Conservation (phyloP, 2,329 filamentous ascomycete genomes). For the Verticillium alfalfae region DNA sequence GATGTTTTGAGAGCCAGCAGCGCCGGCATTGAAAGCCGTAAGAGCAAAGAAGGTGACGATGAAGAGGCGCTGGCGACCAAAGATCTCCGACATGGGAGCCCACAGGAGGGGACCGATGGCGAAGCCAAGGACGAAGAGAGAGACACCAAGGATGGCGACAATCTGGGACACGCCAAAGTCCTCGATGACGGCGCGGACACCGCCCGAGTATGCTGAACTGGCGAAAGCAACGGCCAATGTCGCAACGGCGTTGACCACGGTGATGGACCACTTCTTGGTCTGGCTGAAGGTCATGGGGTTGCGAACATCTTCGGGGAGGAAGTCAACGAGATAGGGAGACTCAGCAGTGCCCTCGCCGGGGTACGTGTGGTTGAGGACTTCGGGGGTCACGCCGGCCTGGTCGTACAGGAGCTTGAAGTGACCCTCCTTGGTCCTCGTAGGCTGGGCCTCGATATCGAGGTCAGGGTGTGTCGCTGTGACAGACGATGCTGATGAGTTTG, state of each 20-base stretch:
- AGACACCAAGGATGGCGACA: slow-evolving; percentile 56
- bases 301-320: slow-evolving; percentile 59
- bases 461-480: slow-evolving; percentile 22
- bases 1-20: slow-evolving; percentile 52
- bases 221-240: slow-evolving; percentile 66
- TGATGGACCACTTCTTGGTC: slow-evolving; percentile 60
- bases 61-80: slow-evolving; percentile 55
- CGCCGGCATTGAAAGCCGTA: slow-evolving; percentile 56
- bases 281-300: slow-evolving; percentile 58
- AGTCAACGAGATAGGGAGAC: slow-evolving; percentile 64
- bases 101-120: slow-evolving; percentile 58
- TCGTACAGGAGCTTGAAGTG: slow-evolving; percentile 40
- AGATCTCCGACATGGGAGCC: slow-evolving; percentile 62
- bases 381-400: slow-evolving; percentile 51
- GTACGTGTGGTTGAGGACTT: slow-evolving; percentile 51
- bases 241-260: slow-evolving; percentile 56
- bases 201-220: slow-evolving; percentile 62
- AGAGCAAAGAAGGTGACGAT: slow-evolving; percentile 52
- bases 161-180: slow-evolving; percentile 48
- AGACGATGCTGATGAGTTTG: slow-evolving; percentile 20
- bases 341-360: slow-evolving; percentile 57
- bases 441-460: slow-evolving; percentile 35
- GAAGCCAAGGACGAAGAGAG: slow-evolving; percentile 59
- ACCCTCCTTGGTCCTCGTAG: slow-evolving; percentile 23
- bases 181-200: slow-evolving; percentile 44